Evolutionary conservation across 345 rosid genomes (phyloP).

Genomic region (Aethionema arabicum): DNA sequence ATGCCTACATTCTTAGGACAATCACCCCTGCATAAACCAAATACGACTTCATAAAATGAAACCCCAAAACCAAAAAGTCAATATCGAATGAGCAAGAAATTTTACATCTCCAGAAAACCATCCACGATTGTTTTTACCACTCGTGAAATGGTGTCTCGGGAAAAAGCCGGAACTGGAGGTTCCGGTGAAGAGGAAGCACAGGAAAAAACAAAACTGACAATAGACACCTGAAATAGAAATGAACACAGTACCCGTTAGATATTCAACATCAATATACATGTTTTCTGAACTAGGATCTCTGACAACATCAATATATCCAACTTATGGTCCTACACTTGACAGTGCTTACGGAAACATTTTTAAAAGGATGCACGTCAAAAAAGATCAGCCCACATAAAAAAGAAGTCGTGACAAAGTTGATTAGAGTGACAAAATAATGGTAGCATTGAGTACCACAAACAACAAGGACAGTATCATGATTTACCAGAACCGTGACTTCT

Average conservation of each 20-base stretch:
- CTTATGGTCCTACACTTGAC: slow-evolving; percentile 8
- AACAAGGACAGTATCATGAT: slow-evolving; percentile 17
- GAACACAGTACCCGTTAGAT: slow-evolving; percentile 17
- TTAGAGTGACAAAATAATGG: slow-evolving; percentile 20
- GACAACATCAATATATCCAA: slow-evolving; percentile 21
- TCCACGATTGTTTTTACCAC: slow-evolving; percentile 83
- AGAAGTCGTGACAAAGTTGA: slow-evolving; percentile 1
- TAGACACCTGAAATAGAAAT: slow-evolving; percentile 65
- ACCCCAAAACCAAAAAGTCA: slow-evolving; percentile 20
- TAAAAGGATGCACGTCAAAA: too few relatives aligned
- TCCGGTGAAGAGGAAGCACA: slow-evolving; percentile 66
- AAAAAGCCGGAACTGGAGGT: slow-evolving; percentile 66
- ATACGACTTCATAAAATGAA: slow-evolving; percentile 18
- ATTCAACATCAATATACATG: neutral
- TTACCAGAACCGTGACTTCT: neutral
- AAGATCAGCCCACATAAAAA: neutral
- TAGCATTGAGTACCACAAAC: slow-evolving; percentile 18
- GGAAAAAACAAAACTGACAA: slow-evolving; percentile 73
- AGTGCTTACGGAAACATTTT: neutral
- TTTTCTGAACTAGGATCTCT: slow-evolving; percentile 17
- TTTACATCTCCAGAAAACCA: slow-evolving; percentile 84
- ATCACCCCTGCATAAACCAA: slow-evolving; percentile 54
- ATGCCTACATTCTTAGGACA: slow-evolving; percentile 46
- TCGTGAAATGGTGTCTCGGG: slow-evolving; percentile 52
- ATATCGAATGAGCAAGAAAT: slow-evolving; percentile 21